These are phyloP conservation scores for Trichoderma sp. DNA, from an alignment of 2,329 filamentous ascomycete species.

Conservation along the genomic window DNA sequence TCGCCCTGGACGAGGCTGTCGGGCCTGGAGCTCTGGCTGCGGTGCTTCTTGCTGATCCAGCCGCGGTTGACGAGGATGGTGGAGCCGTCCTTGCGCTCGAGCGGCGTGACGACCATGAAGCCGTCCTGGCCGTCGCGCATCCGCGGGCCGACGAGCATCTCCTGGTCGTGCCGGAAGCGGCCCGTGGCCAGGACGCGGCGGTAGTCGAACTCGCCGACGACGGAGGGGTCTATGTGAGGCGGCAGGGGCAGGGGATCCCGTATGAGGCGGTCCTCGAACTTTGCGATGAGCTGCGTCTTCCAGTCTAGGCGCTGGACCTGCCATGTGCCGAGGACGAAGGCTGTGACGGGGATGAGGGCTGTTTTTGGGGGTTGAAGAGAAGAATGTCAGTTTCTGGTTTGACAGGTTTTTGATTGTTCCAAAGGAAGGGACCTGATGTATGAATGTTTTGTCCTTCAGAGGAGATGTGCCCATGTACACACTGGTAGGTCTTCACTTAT, in stretches of 20 bases:
- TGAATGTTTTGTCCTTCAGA: no score
- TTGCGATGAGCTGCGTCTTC: conserved; percentile 91
- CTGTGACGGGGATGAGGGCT: conserved; percentile 87
- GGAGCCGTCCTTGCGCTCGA: conserved; percentile 69
- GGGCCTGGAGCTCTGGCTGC: conserved; percentile 64
- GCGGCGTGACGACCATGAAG: conserved; percentile 86
- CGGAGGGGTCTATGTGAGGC: conserved; percentile 76
- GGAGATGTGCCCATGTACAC: neutral
- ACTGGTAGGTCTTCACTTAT: neutral
- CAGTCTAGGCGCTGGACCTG: conserved; percentile 89
- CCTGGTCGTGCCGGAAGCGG: conserved; percentile 78
- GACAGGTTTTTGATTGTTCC: neutral
- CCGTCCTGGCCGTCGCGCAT: conserved; percentile 88
- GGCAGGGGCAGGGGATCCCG: conserved; percentile 84
- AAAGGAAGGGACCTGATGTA: no score
- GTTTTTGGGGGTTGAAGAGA: conserved; percentile 6
- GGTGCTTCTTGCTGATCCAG: conserved; percentile 82
- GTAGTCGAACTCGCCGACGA: conserved; percentile 88
- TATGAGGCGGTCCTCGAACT: conserved; percentile 87
- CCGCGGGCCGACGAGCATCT: conserved; percentile 94
- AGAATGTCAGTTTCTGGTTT: neutral
- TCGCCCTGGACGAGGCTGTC: conserved; percentile 69
- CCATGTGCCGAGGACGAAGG: conserved; percentile 90
- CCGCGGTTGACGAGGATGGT: conserved; percentile 87
- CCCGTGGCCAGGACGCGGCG: conserved; percentile 78